These are phyloP conservation scores for Tripterygium wilfordii DNA, from an alignment of 177 flowering plant genomes.

Conservation along the genomic window DNA sequence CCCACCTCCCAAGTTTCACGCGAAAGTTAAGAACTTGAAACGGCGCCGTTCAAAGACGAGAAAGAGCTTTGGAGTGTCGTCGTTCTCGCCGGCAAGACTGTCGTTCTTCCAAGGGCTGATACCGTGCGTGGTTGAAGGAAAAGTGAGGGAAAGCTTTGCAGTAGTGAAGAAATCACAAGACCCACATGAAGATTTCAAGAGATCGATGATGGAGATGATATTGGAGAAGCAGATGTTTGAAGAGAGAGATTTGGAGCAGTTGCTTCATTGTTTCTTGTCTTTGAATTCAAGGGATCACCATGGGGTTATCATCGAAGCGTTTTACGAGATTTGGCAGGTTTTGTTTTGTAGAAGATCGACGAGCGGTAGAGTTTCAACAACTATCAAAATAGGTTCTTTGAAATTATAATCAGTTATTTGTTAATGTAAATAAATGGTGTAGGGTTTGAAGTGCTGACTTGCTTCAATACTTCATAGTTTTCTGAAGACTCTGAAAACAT, in stretches of 20 bases:
- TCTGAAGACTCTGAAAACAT: too few species aligned
- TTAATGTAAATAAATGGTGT: too few species aligned
- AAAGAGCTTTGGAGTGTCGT: too few species aligned
- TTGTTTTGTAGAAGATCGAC: slow-evolving; percentile 34
- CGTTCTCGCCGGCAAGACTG: slow-evolving; percentile 46
- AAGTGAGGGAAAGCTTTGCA: slow-evolving; percentile 75
- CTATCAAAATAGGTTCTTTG: too few species aligned
- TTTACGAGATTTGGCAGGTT: slow-evolving; percentile 61
- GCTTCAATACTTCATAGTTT: too few species aligned
- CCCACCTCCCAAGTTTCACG: slow-evolving; percentile 11
- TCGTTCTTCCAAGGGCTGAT: slow-evolving; percentile 48
- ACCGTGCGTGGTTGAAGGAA: slow-evolving; percentile 52
- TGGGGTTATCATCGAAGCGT: slow-evolving; percentile 55
- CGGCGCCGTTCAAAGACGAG: not conserved
- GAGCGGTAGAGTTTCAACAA: too few species aligned
- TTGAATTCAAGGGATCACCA: slow-evolving; percentile 61
- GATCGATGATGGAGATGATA: slow-evolving; percentile 92
- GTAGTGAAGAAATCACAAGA: slow-evolving; percentile 75
- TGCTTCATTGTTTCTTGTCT: slow-evolving; percentile 60
- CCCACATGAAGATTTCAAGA: slow-evolving; percentile 74
- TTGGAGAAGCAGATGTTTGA: slow-evolving; percentile 76
- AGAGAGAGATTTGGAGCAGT: slow-evolving; percentile 61
- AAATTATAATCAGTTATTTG: too few species aligned
- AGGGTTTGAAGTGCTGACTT: too few species aligned
- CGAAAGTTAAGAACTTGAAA: slow-evolving; percentile 10